These are phyloP conservation scores for Auriscalpium microsporum DNA, from an alignment of 768 basidiomycete genomes.

Conservation along the genomic window DNA sequence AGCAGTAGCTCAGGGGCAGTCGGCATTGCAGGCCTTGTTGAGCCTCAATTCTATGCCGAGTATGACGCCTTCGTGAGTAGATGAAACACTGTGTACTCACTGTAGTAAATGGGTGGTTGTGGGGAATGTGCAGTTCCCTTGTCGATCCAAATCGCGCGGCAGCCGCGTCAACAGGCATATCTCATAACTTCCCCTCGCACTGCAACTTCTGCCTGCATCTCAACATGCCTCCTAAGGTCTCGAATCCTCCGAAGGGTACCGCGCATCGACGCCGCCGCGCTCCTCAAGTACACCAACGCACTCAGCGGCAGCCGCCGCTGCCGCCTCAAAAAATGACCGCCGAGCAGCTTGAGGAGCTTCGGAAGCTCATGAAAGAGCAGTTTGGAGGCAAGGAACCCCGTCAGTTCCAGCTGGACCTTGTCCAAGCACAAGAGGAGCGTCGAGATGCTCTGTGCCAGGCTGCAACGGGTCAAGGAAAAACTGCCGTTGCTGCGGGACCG, in stretches of 20 bases:
- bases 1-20: too few species aligned
- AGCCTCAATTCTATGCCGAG: too few species aligned
- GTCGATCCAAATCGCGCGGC: too few species aligned
- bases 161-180: too few species aligned
- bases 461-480: conserved; percentile 30
- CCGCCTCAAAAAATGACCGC: background rate
- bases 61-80: too few species aligned
- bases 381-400: conserved; percentile 16
- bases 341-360: conserved; percentile 10
- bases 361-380: conserved; percentile 9
- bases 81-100: too few species aligned
- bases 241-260: background rate
- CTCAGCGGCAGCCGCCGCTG: background rate
- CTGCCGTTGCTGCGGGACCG: conserved; percentile 31
- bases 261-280: background rate
- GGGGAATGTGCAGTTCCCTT: too few species aligned
- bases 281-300: background rate
- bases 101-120: too few species aligned
- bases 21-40: too few species aligned
- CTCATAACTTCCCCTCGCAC: too few species aligned
- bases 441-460: conserved; percentile 30
- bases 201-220: background rate
- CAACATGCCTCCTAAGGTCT: background rate
- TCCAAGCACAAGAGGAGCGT: conserved; percentile 22
- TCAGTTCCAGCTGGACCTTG: conserved; percentile 24